Evolutionary conservation across 192 early-diverging fungal species (phyloP).

Genomic region (Linderina pennispora): DNA sequence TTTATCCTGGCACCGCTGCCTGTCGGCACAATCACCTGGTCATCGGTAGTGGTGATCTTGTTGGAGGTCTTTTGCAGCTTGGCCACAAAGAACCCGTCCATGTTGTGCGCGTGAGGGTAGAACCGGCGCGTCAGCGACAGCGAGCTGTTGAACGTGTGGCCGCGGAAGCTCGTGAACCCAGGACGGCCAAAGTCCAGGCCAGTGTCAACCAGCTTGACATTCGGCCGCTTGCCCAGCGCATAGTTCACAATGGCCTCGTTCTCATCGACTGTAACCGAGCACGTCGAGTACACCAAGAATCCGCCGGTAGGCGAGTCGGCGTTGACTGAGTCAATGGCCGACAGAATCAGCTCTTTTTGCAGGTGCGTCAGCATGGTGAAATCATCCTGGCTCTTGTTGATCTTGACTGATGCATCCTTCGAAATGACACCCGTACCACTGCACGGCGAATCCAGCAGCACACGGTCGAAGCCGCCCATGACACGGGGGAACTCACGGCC

Average conservation of each 20-base stretch:
- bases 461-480: conserved; percentile 96
- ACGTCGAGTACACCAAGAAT: conserved; percentile 97
- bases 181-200: conserved; percentile 92
- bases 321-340: conserved; percentile 95
- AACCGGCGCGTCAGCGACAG: conserved; percentile 79
- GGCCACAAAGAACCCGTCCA: conserved; percentile 99
- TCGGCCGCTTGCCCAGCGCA: conserved; percentile 88
- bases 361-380: conserved; percentile 88
- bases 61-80: conserved; percentile 95
- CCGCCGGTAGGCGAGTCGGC: conserved; percentile 91
- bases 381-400: conserved; percentile 91
- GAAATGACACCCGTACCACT: conserved; percentile 98
- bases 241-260: conserved; percentile 97
- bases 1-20: conserved; percentile 37
- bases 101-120: conserved; percentile 98
- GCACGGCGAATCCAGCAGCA: conserved; percentile 97
- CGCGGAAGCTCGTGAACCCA: conserved; percentile 85
- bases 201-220: conserved; percentile 85
- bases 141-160: conserved; percentile 80
- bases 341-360: conserved; percentile 93
- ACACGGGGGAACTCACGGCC: conserved; percentile 95
- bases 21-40: conserved; percentile 25
- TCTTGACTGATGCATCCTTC: conserved; percentile 93
- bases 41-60: conserved; percentile 48
- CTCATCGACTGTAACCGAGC: conserved; percentile 96